These are phyloP conservation scores for Ottelia alismoides DNA, from an alignment of 106 monocot species.

Conservation along the genomic window DNA sequence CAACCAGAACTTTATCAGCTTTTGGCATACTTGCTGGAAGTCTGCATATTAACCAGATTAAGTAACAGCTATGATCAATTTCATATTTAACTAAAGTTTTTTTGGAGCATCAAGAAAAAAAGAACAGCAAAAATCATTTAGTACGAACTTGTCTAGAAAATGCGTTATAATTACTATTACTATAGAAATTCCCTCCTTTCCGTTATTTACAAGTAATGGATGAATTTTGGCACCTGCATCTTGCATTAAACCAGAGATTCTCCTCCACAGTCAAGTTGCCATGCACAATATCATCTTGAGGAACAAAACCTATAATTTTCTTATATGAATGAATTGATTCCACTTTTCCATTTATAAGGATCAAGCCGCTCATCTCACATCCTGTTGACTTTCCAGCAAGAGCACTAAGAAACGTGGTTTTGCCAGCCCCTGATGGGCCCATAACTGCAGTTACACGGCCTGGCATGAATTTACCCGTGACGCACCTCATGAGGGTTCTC, in stretches of 20 bases:
- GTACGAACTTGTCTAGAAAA: no score
- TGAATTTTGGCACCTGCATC: no score
- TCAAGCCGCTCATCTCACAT: conserved; percentile 56
- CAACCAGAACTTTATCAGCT: conserved; percentile 51
- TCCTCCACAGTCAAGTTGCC: conserved; percentile 96
- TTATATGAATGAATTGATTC: conserved; percentile 78
- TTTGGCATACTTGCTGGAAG: conserved; percentile 38
- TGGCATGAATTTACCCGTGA: conserved; percentile 79
- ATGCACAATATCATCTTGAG: conserved; percentile 99
- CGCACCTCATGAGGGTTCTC: conserved; percentile 61
- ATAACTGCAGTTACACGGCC: conserved; percentile 81
- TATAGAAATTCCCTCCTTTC: no score
- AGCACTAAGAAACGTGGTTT: conserved; percentile 88
- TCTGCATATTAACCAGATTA: conserved; percentile 21
- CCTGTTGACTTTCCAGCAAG: conserved; percentile 80
- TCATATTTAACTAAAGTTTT: no score
- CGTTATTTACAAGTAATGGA: no score
- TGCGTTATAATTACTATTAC: no score
- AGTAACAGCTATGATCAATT: no score
- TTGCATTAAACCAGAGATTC: conserved; percentile 96
- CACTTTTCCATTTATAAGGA: conserved; percentile 76
- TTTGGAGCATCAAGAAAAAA: no score
- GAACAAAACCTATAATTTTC: conserved; percentile 95
- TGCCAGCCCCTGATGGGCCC: conserved; percentile 97
- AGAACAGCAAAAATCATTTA: no score